A percentile compares a stretch with the other conserved stretches of the same genome.
phyloP scores from a whole-genome alignment of 148 eudicot species.

The Nyssa sinensis region DNA sequence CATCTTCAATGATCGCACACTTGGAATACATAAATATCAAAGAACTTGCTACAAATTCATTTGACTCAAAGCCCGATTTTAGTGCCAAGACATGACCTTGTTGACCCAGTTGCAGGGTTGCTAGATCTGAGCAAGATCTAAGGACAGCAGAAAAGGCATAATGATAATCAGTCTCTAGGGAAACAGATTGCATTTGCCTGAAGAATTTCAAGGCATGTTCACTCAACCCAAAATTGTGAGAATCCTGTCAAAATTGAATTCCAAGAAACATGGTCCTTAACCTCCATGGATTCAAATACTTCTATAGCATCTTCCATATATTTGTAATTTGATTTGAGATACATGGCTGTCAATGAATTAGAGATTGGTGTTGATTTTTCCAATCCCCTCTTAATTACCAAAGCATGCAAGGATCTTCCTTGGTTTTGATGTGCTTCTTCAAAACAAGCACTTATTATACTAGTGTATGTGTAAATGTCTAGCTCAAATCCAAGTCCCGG shows the following conservation, averaged over 20 bases:
- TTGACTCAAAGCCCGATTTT: conserved; percentile 49
- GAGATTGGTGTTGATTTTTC: conserved; percentile 54
- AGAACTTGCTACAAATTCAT: conserved; percentile 63
- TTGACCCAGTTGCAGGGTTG: conserved; percentile 58
- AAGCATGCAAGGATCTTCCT: conserved; percentile 60
- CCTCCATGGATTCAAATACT: conserved; percentile 46
- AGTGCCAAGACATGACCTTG: conserved; percentile 61
- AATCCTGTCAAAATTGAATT: conserved; percentile 70
- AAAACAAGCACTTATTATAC: conserved; percentile 64
- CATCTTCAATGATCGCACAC: conserved; percentile 64
- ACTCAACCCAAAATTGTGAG: conserved; percentile 65
- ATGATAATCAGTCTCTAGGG: conserved; percentile 52
- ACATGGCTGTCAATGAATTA: conserved; percentile 72
- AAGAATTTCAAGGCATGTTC: conserved; percentile 63
- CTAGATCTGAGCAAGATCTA: conserved; percentile 75
- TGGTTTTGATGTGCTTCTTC: conserved; percentile 34
- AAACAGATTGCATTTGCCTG: conserved; percentile 37
- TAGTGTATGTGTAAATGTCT: conserved; percentile 66
- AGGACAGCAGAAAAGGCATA: conserved; percentile 69
- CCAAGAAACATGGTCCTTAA: conserved; percentile 72
- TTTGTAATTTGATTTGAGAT: conserved; percentile 40
- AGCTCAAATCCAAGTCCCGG: conserved; percentile 48
- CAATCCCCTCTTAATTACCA: conserved; percentile 60
- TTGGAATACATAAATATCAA: conserved; percentile 71
- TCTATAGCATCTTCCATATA: conserved; percentile 55